Percentiles rank a stretch among this genome's conserved stretches.
Conservation (phyloP, 768 basidiomycete genomes). For the Macrolepiota dolichaula region DNA sequence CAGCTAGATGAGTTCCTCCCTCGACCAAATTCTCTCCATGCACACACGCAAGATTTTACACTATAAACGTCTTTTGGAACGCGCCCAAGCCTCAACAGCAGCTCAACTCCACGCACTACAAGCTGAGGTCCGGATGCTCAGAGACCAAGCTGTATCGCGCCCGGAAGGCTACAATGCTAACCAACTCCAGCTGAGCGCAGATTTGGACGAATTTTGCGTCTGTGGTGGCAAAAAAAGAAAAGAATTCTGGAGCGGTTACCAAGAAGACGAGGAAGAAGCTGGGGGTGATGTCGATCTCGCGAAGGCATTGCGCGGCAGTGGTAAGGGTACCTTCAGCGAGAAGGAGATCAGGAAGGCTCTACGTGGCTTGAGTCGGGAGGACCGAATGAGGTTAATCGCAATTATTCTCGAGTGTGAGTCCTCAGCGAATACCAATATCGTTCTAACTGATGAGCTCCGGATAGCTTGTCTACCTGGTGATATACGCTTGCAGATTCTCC, state of each 20-base stretch:
- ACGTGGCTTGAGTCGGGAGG: conserved; percentile 59
- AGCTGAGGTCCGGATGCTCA: conserved; percentile 70
- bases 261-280: conserved; percentile 45
- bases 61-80: conserved; percentile 78
- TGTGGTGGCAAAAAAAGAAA: conserved; percentile 62
- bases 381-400: conserved; percentile 65
- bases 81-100: conserved; percentile 72
- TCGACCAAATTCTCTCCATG: conserved; percentile 34
- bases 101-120: conserved; percentile 85
- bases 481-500: conserved; percentile 77
- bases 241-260: conserved; percentile 74
- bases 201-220: conserved; percentile 32
- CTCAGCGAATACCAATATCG: not conserved
- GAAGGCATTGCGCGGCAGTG: conserved; percentile 47
- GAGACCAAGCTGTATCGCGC: conserved; percentile 31
- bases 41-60: conserved; percentile 60
- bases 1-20: conserved; percentile 34
- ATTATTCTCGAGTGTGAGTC: conserved; percentile 59
- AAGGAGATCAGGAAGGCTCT: conserved; percentile 63
- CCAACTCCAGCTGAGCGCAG: conserved; percentile 18
- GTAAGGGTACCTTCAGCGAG: conserved; percentile 68
- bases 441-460: not conserved
- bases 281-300: conserved; percentile 38
- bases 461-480: conserved; percentile 81
- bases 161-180: conserved; percentile 18